Base-by-base conservation (phyloP, 1,284 basidiomycete genomes). In the Paramarasmius palmivorus region DNA sequence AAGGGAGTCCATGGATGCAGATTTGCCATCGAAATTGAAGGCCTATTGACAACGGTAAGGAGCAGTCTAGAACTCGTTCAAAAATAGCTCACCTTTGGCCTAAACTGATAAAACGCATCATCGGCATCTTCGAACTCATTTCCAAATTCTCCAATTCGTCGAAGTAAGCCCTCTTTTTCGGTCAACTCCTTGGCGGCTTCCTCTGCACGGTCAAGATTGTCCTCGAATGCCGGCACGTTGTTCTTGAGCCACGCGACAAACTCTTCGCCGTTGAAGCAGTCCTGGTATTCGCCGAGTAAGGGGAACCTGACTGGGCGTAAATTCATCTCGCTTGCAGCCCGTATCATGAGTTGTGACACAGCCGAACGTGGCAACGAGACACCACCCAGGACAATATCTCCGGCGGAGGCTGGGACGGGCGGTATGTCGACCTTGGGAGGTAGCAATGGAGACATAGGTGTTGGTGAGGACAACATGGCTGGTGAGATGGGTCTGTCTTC, bases 231-330 rank as follows among this genome's bases (percentile, higher is more conserved):
- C 59, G 36, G 58, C 39, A 68, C 62, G 46, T 66, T 66, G 9
- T 56, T 59, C 5, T 65, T 65, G 45, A 67, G 53, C 67, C 67
- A 68, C 1, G 59, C 57, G 9, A 65, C 65, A 52, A 67, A 63
- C 44, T 67, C 65, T 26, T 66, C 65, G 9, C 67, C 67, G 34
- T 47, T 52, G 38, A 55, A 94, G 56, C 89, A 90, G 60, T 92
- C 88, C 20, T 86, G 82, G 62, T 95, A 95, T 68, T 93, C 91
- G 23, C 93, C 93, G n/a, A 95, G 69, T 20, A 95, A 76, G 1
- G 92, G 88, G 72, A 92, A 86, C 48, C 83, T 87, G 55, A 88
- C 80, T 32, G 83, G 74, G 56, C 80, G 83, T 56, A 86, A 77
- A 44, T 76, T 82, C 54, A 86, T 74, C 65, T 91, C 82, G 20